Base-by-base conservation (phyloP, 176 grass and related monocot species). In the Aegilops tauschii region DNA sequence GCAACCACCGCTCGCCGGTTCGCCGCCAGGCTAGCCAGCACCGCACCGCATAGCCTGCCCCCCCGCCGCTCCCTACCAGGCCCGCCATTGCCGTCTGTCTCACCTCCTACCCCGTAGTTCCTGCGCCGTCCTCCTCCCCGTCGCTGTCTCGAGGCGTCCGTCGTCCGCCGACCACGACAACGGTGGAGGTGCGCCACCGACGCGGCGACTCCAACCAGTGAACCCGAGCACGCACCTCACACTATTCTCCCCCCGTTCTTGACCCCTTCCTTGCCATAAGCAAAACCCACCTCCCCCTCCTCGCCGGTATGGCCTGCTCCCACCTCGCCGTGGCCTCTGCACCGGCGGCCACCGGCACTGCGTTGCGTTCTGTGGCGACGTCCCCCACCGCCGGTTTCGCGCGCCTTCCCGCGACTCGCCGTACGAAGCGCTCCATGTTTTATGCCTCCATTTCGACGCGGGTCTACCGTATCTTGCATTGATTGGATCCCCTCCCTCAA, bases 371-470 rank as follows among this genome's bases (percentile, higher is more conserved):
- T 1, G n/a, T 29, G 28, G 37, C 76, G 37, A 4, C 69, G 42
- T 50, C 81, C 11, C 30, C 21, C 3, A 11, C 28, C 0, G 2
- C 61, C 7, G 14, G 85, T 50, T 85, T 81, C 77, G 77, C 77
- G 23, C 77, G 77, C 50, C 12, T 71, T 63, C 82, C 77, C 4
- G 40, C 82, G 39, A 32, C 31, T 40, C n/a, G 9, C 9, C 82
- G 90, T 91, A 88, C 62, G 90, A n/a, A 84, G 81, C 67, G 36
- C 76, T 29, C 79, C 7, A 12, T 1, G 42, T 62, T 81, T 29
- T 70, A 3, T 79, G 1, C 14, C 28, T 1, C 9, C 69, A 27
- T 34, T 28, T 18, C 13, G 23, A 16, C 3, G 39, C 39, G 49
- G 85, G 62, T 69, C 68, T 70, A 62, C 45, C 61, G 28, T 76